These are phyloP conservation scores for Saccharomyces hybrid DNA, from an alignment of 1,139 yeast genomes.

Conservation along the genomic window DNA sequence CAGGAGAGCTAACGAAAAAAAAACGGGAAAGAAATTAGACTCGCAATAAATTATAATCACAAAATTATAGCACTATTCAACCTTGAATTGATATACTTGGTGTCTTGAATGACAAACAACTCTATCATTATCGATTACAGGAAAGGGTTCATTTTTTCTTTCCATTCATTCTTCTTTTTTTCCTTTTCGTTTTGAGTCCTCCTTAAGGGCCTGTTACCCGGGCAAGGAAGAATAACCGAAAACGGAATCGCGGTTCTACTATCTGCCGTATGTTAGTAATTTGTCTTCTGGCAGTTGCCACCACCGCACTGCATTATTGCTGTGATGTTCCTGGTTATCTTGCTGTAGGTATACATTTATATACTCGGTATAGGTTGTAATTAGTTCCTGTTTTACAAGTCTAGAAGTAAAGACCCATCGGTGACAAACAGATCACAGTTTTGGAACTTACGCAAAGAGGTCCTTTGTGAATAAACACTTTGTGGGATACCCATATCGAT, in stretches of 20 bases:
- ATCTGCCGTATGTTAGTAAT: not conserved
- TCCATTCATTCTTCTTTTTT: not conserved
- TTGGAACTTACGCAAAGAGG: conserved; percentile 28
- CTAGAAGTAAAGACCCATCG: conserved; percentile 16
- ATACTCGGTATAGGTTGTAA: not conserved
- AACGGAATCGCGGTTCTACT: not conserved
- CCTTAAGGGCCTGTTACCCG: not conserved
- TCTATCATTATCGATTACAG: not conserved
- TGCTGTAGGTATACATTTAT: not conserved
- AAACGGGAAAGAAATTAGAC: not conserved
- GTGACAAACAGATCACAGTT: conserved; percentile 24
- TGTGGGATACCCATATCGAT: conserved; percentile 71
- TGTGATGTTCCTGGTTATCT: not conserved
- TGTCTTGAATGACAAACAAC: not conserved
- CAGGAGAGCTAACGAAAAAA: not conserved
- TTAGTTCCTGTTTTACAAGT: conserved; percentile 2
- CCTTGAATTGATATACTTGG: not conserved
- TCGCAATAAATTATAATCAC: not conserved
- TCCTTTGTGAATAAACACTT: conserved; percentile 23
- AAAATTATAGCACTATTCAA: not conserved
- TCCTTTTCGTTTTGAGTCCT: not conserved
- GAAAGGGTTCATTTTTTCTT: not conserved
- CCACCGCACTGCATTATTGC: conserved; percentile 2
- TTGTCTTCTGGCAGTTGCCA: not conserved
- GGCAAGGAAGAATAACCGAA: not conserved